Conservation (phyloP, 2,329 filamentous ascomycete genomes). For the Alternaria panax region DNA sequence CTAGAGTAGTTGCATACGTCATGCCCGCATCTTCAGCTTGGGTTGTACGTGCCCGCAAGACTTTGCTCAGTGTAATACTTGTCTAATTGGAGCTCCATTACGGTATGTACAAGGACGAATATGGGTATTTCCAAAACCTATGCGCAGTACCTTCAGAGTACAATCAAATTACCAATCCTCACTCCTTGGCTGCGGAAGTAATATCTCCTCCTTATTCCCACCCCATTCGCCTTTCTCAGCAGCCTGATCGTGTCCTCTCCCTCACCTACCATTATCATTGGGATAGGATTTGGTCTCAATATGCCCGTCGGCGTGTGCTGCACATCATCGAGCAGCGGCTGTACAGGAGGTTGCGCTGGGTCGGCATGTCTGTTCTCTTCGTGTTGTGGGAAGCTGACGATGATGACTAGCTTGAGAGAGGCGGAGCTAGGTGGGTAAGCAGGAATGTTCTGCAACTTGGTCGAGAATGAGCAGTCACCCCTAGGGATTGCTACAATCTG, state of each 20-base stretch:
- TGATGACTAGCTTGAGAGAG: slow-evolving; percentile 79
- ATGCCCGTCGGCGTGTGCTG: slow-evolving; percentile 77
- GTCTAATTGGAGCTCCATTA: background rate
- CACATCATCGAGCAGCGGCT: slow-evolving; percentile 76
- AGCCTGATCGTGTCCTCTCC: slow-evolving; percentile 70
- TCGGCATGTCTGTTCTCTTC: slow-evolving; percentile 21
- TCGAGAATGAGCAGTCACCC: slow-evolving; percentile 82
- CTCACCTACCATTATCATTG: slow-evolving; percentile 82
- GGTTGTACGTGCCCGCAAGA: background rate
- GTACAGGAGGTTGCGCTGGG: slow-evolving; percentile 51
- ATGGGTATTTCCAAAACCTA: background rate
- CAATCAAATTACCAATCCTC: slow-evolving; percentile 78
- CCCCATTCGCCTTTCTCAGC: slow-evolving; percentile 67
- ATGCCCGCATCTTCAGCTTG: background rate
- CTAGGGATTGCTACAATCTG: slow-evolving; percentile 83
- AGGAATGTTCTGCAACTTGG: slow-evolving; percentile 87
- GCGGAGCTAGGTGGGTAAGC: slow-evolving; percentile 68
- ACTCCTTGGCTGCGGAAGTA: slow-evolving; percentile 82
- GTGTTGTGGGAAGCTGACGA: slow-evolving; percentile 70
- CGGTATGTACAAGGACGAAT: background rate
- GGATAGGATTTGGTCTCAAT: slow-evolving; percentile 73
- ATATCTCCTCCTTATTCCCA: slow-evolving; percentile 81
- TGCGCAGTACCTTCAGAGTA: slow-evolving; percentile 55
- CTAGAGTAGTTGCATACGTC: background rate
- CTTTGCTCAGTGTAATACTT: too few species aligned